Evolutionary conservation across 2,329 filamentous ascomycete genomes (phyloP).

Genomic region (Xylariales sp.): DNA sequence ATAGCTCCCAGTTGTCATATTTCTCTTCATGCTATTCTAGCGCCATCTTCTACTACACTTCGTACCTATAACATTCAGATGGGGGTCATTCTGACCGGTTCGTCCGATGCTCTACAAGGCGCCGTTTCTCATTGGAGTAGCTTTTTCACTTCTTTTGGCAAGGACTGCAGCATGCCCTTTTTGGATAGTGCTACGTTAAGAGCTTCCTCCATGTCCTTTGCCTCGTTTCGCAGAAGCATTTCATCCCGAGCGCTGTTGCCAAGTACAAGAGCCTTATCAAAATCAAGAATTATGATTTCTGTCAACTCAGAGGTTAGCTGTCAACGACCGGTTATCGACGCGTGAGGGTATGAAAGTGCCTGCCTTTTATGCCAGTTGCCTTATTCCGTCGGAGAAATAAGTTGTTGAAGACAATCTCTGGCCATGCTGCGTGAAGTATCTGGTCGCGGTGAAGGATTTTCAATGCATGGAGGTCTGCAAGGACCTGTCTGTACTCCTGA

Average conservation of each 20-base stretch:
- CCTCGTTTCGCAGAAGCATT: neutral
- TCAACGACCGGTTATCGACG: neutral
- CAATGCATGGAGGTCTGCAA: neutral
- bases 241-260: neutral
- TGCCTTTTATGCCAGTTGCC: neutral
- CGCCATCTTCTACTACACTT: no score
- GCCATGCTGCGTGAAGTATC: neutral
- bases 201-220: neutral
- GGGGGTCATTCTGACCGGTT: no score
- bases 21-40: no score
- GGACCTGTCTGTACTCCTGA: neutral
- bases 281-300: neutral
- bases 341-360: neutral
- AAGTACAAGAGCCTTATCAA: slow-evolving; percentile 1
- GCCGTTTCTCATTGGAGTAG: no score
- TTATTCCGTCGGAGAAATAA: neutral
- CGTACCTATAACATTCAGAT: no score
- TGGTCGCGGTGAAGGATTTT: slow-evolving; percentile 1
- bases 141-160: neutral
- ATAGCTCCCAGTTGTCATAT: no score
- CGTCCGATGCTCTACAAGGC: no score
- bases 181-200: neutral
- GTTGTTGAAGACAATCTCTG: neutral
- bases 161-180: neutral
- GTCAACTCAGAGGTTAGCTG: neutral